phyloP scores from a whole-genome alignment of 495 filamentous ascomycete genomes.

The Lophiotrema nucula region DNA sequence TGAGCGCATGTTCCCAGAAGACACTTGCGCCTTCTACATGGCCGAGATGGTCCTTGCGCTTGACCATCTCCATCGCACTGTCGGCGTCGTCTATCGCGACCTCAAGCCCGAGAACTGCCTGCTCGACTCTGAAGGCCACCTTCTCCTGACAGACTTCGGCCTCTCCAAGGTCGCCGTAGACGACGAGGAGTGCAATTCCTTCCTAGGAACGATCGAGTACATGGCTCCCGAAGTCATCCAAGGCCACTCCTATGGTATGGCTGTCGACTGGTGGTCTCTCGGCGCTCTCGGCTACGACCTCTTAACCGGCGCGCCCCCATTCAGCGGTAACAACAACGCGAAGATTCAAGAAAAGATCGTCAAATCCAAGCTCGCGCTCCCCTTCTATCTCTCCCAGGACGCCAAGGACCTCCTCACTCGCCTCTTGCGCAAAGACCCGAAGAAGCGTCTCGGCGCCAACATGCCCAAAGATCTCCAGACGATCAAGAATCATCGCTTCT shows the following conservation, averaged over 20 bases:
- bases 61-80: slow-evolving; percentile 83
- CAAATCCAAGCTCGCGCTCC: slow-evolving; percentile 80
- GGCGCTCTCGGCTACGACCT: slow-evolving; percentile 90
- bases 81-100: slow-evolving; percentile 94
- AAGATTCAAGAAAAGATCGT: slow-evolving; percentile 93
- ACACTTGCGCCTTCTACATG: slow-evolving; percentile 93
- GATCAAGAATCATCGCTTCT: slow-evolving; percentile 94
- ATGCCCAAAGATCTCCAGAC: slow-evolving; percentile 82
- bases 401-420: slow-evolving; percentile 90
- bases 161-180: slow-evolving; percentile 92
- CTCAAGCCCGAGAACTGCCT: slow-evolving; percentile 98
- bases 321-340: slow-evolving; percentile 81
- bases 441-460: slow-evolving; percentile 79
- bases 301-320: slow-evolving; percentile 85
- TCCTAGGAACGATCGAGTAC: slow-evolving; percentile 93
- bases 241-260: slow-evolving; percentile 81
- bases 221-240: slow-evolving; percentile 95
- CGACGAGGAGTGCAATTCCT: slow-evolving; percentile 70
- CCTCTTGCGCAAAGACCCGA: slow-evolving; percentile 84
- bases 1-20: slow-evolving; percentile 88
- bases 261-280: slow-evolving; percentile 98
- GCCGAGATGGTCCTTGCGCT: slow-evolving; percentile 94
- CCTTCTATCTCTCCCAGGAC: slow-evolving; percentile 84
- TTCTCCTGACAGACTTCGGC: slow-evolving; percentile 94
- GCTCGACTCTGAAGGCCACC: slow-evolving; percentile 83